These are phyloP conservation scores for Chalciporus pseudorubinellus DNA, from an alignment of 768 basidiomycete genomes.

Conservation along the genomic window DNA sequence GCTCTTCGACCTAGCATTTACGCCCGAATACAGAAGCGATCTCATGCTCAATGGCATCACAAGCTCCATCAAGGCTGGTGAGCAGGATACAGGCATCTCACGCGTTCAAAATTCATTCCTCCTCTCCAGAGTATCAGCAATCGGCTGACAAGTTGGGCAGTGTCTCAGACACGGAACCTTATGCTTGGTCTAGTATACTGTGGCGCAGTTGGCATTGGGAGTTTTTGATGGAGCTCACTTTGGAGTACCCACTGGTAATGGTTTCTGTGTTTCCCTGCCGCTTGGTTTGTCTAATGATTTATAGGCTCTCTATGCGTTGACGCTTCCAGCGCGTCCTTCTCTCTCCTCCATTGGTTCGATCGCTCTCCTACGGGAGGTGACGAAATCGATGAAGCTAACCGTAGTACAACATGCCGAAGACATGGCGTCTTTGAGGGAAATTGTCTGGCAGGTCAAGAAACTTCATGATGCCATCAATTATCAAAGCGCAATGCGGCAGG, in stretches of 20 bases:
- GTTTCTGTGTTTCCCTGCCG: not conserved
- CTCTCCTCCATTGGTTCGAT: conserved; percentile 33
- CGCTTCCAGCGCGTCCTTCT: conserved; percentile 23
- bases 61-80: conserved; percentile 33
- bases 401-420: conserved; percentile 8
- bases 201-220: conserved; percentile 39
- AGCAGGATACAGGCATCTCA: not conserved
- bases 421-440: conserved; percentile 6
- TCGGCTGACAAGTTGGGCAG: conserved; percentile 32
- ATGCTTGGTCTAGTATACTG: conserved; percentile 15
- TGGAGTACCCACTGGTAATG: conserved; percentile 36
- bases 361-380: conserved; percentile 35
- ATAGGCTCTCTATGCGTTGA: conserved; percentile 27
- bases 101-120: not conserved
- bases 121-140: conserved; percentile 36
- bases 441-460: conserved; percentile 16
- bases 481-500: conserved; percentile 15
- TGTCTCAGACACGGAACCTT: conserved; percentile 29
- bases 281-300: not conserved
- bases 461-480: conserved; percentile 23
- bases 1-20: conserved; percentile 41
- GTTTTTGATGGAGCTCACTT: conserved; percentile 25
- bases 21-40: conserved; percentile 32
- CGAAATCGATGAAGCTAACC: conserved; percentile 16
- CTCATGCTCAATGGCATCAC: conserved; percentile 38